Base-by-base conservation (phyloP, 1,139 yeast genomes). In the Blastobotrys arbuscula region DNA sequence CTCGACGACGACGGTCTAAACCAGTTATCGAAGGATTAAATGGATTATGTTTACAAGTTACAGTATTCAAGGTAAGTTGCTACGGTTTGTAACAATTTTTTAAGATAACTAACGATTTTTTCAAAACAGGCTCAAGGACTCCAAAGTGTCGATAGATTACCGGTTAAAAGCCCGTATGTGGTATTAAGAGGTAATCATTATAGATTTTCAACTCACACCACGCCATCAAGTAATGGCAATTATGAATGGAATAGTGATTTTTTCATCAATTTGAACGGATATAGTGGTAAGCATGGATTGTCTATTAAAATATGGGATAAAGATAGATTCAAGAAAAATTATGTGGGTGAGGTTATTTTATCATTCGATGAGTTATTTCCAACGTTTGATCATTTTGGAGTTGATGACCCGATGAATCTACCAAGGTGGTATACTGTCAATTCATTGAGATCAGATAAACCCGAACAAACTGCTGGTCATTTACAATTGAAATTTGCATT, bases 261-360 rank as follows among this genome's bases (percentile, higher is more conserved):
- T 36, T 45, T 56, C 31, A 55, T 64, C 15, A 61, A 69, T 7
- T 46, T 64, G 8, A 39, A 48, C 37, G 52, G 42, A 54, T 50
- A 49, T 50, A 20, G 52, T n/a, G 45, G 55, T 1, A 55, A 58
- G 8, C 60, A 58, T 20, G 55, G 59, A 0, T 35, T 71, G 2
- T 65, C 64, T 24, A 55, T 70, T 18, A 68, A 67, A 1, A 66
- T 65, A 19, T 69, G 73, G 73, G 69, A 65, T 50, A 63, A 66
- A 45, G 66, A 64, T 36, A 53, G 61, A 16, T 54, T 57, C 38
- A 51, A 62, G 16, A 48, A 48, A 21, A 73, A 70, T 48, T 81
- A 80, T 58, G 62, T 81, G 48, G 87, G 87, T 1, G 86, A 81
- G 55, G 64, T 76, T 23, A 62, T 81, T 35, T 54, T 81, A 15